phyloP scores from a whole-genome alignment of 495 filamentous ascomycete species.

The Neurospora sp. region DNA sequence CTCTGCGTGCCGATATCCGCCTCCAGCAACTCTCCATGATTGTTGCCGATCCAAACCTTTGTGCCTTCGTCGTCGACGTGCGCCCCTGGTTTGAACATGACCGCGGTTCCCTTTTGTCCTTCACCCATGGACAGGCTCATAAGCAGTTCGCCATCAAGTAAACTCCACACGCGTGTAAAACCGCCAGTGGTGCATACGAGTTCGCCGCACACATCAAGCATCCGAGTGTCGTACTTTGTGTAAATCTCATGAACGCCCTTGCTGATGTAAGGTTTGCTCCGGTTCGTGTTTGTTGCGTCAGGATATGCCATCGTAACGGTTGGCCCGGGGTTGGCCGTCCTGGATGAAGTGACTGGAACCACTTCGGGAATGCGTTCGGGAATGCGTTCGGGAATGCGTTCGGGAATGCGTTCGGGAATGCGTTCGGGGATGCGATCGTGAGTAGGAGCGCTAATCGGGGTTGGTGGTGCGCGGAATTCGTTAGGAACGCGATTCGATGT shows the following conservation, averaged over 20 bases:
- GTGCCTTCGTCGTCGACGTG: slow-evolving; percentile 69
- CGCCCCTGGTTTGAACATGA: slow-evolving; percentile 73
- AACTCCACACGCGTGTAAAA: slow-evolving; percentile 76
- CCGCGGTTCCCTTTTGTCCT: slow-evolving; percentile 61
- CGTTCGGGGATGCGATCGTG: slow-evolving; percentile 10
- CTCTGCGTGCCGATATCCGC: slow-evolving; percentile 65
- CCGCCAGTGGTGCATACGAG: slow-evolving; percentile 79
- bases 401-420: slow-evolving; percentile 17
- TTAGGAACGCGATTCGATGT: slow-evolving; percentile 23
- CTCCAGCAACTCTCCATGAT: slow-evolving; percentile 76
- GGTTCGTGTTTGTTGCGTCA: slow-evolving; percentile 74
- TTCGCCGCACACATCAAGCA: slow-evolving; percentile 80
- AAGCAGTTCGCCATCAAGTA: slow-evolving; percentile 68
- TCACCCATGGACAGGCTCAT: slow-evolving; percentile 77
- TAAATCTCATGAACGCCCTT: slow-evolving; percentile 61
- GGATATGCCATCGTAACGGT: slow-evolving; percentile 46
- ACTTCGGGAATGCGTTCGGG: slow-evolving; percentile 15
- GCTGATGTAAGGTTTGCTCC: slow-evolving; percentile 66
- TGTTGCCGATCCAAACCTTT: slow-evolving; percentile 86
- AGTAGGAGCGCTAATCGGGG: slow-evolving; percentile 11
- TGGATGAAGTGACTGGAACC: neutral
- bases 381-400: too few species aligned
- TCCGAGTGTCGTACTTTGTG: slow-evolving; percentile 75
- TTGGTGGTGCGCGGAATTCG: slow-evolving; percentile 24
- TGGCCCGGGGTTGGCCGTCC: slow-evolving; percentile 13